Conservation (phyloP, 2,329 filamentous ascomycete genomes). For the Bipolaris bicolor region DNA sequence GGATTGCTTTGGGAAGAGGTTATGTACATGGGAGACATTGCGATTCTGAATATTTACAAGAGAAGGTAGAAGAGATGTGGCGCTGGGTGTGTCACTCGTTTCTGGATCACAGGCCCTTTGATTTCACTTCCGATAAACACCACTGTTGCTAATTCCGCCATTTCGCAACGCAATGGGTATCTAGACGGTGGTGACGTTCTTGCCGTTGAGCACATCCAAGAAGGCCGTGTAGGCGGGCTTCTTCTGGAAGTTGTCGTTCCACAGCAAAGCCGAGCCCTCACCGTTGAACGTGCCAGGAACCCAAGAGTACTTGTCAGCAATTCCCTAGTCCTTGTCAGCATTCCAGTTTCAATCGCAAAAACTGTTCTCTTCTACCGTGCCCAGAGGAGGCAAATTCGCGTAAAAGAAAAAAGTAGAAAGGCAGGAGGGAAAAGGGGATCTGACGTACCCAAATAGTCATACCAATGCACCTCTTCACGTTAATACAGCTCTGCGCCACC, state of each 20-base stretch:
- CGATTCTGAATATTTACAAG: too few species aligned
- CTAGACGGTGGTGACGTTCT: conserved; percentile 11
- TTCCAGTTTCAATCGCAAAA: too few species aligned
- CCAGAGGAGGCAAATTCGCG: background rate
- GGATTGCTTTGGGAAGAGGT: background rate
- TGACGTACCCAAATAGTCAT: conserved; percentile 55
- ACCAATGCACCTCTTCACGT: conserved; percentile 44
- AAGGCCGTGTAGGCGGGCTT: conserved; percentile 43
- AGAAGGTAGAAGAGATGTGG: background rate
- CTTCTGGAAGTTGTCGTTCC: conserved; percentile 37
- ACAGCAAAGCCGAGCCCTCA: conserved; percentile 44
- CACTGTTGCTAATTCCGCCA: too few species aligned
- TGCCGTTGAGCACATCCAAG: conserved; percentile 27
- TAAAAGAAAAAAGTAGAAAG: too few species aligned
- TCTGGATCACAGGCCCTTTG: too few species aligned
- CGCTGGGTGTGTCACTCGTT: background rate
- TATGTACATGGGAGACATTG: too few species aligned
- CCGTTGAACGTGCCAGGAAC: conserved; percentile 45
- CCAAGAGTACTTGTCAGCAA: conserved; percentile 48
- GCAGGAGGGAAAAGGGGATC: background rate
- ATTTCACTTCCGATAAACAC: too few species aligned
- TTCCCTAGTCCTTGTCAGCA: conserved; percentile 15
- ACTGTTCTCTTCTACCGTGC: too few species aligned
- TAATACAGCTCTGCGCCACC: conserved; percentile 44
- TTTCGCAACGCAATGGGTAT: background rate